Conservation (phyloP, 495 filamentous ascomycete species). For the Aspergillus olivimuriae region DNA sequence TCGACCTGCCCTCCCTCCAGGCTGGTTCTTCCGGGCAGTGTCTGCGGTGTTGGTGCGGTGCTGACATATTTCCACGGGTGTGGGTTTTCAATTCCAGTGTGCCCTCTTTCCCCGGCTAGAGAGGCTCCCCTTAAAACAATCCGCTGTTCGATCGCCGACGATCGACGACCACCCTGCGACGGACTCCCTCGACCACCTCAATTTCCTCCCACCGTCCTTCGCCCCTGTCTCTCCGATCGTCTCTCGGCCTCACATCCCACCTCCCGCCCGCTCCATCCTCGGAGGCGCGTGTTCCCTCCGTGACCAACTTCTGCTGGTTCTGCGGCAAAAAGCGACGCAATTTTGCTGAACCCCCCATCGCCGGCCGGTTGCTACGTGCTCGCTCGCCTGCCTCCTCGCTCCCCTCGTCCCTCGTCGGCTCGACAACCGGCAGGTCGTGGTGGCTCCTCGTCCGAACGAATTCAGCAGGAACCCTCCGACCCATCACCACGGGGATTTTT, state of each 20-base stretch:
- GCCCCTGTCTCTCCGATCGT: no score
- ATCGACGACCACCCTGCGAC: slow-evolving; percentile 10
- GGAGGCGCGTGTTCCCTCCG: not conserved
- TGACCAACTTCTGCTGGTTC: not conserved
- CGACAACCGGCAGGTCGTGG: no score
- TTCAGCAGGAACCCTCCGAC: not conserved
- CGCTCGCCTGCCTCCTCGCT: slow-evolving; percentile 5
- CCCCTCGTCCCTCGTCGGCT: slow-evolving; percentile 2
- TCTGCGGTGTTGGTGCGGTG: no score
- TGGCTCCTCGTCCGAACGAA: slow-evolving; percentile 3
- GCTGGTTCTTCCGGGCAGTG: no score
- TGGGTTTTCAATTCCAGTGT: slow-evolving; percentile 15
- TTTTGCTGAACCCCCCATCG: slow-evolving; percentile 21
- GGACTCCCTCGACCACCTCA: no score
- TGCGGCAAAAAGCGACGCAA: slow-evolving; percentile 10
- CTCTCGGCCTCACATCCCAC: no score
- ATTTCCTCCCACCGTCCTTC: no score
- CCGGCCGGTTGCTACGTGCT: slow-evolving; percentile 19
- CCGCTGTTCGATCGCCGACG: slow-evolving; percentile 8
- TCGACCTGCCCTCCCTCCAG: no score
- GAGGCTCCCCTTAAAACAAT: slow-evolving; percentile 21
- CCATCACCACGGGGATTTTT: no score
- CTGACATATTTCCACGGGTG: slow-evolving; percentile 8
- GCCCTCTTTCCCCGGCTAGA: slow-evolving; percentile 19
- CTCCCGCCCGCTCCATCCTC: no score